Conservation (phyloP, 768 basidiomycete genomes). For the Mrakia gelida region DNA sequence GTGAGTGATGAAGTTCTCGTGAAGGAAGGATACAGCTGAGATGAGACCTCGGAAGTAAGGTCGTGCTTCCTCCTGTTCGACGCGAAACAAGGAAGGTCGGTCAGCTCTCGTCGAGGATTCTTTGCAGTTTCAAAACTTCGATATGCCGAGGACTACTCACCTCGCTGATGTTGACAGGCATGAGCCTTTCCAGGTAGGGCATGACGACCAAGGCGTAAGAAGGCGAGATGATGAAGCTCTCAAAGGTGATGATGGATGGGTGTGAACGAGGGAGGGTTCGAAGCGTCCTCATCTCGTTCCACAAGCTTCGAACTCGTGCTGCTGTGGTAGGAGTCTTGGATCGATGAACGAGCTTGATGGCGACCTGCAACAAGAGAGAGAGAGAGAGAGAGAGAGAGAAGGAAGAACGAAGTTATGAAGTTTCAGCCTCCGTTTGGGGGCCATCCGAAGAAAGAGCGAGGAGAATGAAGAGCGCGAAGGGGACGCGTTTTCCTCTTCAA, state of each 20-base stretch:
- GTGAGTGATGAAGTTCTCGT: slow-evolving; percentile 53
- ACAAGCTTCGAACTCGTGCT: slow-evolving; percentile 83
- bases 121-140: not conserved
- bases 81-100: not conserved
- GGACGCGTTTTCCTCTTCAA: not conserved
- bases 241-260: slow-evolving; percentile 86
- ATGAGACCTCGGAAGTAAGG: slow-evolving; percentile 33
- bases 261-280: slow-evolving; percentile 47
- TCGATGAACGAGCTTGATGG: slow-evolving; percentile 90
- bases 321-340: slow-evolving; percentile 74
- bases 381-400: not conserved
- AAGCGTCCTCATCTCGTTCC: slow-evolving; percentile 85
- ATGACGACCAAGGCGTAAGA: slow-evolving; percentile 72
- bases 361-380: slow-evolving; percentile 52
- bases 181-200: slow-evolving; percentile 76
- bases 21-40: slow-evolving; percentile 43
- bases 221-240: slow-evolving; percentile 88
- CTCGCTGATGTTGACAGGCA: slow-evolving; percentile 85
- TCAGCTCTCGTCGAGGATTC: not conserved
- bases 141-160: not conserved
- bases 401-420: not conserved
- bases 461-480: not conserved
- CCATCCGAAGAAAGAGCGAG: not conserved
- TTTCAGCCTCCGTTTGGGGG: no score
- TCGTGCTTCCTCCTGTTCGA: slow-evolving; percentile 1